Percentiles rank a stretch among this genome's conserved stretches.
These are phyloP conservation scores for Pterothamnion heteromorphum DNA, from an alignment of 31 red algal genomes.

Conservation along the genomic window DNA sequence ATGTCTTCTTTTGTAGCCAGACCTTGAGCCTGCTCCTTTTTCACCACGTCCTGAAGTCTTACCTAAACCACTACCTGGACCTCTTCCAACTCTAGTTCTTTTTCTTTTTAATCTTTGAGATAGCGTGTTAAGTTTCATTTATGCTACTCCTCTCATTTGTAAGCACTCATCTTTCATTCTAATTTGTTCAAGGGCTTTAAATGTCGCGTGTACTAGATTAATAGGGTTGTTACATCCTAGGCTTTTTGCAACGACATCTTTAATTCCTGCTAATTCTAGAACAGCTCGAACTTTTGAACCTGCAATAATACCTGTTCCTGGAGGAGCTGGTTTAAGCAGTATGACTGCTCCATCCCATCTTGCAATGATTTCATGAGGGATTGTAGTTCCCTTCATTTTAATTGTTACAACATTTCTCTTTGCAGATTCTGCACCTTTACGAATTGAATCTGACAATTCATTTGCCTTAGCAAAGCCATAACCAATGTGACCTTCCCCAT, in stretches of 20 bases:
- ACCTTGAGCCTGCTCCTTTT: not conserved
- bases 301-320: constrained; percentile 26
- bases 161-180: not conserved
- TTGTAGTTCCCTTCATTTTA: not conserved
- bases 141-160: too few species aligned
- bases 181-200: not conserved
- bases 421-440: not conserved
- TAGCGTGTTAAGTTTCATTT: not conserved
- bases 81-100: not conserved
- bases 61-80: not conserved
- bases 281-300: not conserved
- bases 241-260: constrained; percentile 14
- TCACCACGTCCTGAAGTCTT: not conserved
- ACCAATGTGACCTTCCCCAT: not conserved
- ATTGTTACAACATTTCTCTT: constrained; percentile 10
- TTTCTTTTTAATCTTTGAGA: not conserved
- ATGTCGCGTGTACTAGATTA: constrained; percentile 1
- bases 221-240: not conserved
- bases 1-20: not conserved
- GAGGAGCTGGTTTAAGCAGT: not conserved
- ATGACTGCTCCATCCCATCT: not conserved
- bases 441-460: not conserved
- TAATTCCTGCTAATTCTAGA: not conserved
- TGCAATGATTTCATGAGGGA: not conserved
- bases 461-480: not conserved